Base-by-base conservation (phyloP, 2,329 filamentous ascomycete genomes). In the Aspergillus awamori region DNA sequence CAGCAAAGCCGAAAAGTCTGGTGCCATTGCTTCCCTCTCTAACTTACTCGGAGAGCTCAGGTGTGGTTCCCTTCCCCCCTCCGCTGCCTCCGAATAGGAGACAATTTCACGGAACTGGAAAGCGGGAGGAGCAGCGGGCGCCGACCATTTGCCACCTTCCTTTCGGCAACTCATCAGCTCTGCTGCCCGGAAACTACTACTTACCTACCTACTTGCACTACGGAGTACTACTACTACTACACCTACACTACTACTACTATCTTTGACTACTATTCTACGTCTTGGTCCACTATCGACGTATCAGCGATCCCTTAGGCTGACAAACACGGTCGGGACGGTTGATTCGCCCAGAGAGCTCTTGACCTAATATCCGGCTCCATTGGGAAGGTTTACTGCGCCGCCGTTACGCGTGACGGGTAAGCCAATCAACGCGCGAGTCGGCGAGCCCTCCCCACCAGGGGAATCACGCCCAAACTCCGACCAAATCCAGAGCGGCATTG, bases 271-370 rank as follows among this genome's bases (percentile, higher is more conserved):
- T 22, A 48, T 51, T 11, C 22, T 39, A 24, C 49, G 51, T 51
- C 10, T 53, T 30, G 24, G 24, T 22, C 33, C 53, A 47, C 47
- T 51, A 24, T 57, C 58, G 39, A 52, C 60, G 60, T 63, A 65
- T 65, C 63, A 63, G 57, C 49, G 36, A 54, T 45, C 15, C 20
- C 38, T 52, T 30, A 11, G 11, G 52, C 61, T 63, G 63, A 64
- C 62, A 64, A 60, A 64, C 49, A 17, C 43, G 10, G 57, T 45
- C 36, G 17, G 57, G 26, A 43, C 41, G 49, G 38, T 30, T 64
- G 62, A 64, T 63, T 63, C 53, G 62, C 26, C 38, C 48, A 33
- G 8, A 26, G 17, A 20, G 54, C 41, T 45, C 22, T n/a, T 10
- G 39, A 53, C 11, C 33, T 20, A 52, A 52, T 56, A 41, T 41